Percentiles rank a stretch among this genome's conserved stretches.
Evolutionary conservation across 2,329 filamentous ascomycete genomes (phyloP).

Genomic region (Pseudogymnoascus sp.): DNA sequence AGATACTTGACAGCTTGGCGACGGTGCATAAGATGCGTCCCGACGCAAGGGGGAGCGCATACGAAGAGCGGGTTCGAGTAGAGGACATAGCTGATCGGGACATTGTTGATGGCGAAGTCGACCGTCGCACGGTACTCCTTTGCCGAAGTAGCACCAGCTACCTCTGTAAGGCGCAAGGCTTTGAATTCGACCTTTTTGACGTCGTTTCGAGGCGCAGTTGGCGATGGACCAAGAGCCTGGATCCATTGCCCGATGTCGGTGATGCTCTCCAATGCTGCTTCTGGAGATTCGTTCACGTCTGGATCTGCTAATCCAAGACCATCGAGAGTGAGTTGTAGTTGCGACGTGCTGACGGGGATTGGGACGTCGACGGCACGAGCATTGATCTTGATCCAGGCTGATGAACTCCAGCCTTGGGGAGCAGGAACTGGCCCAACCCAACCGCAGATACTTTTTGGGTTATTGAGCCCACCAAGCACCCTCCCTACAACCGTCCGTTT

Average conservation of each 20-base stretch:
- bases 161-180: not conserved
- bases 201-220: not conserved
- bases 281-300: not conserved
- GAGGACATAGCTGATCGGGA: not conserved
- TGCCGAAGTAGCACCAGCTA: not conserved
- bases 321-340: not conserved
- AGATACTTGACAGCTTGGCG: not conserved
- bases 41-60: not conserved
- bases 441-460: not conserved
- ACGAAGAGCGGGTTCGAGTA: not conserved
- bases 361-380: not conserved
- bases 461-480: not conserved
- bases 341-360: not conserved
- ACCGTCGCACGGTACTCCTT: not conserved
- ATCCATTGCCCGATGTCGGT: not conserved
- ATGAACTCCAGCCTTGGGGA: not conserved
- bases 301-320: not conserved
- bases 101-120: not conserved
- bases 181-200: not conserved
- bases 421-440: not conserved
- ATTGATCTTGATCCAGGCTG: not conserved
- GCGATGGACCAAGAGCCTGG: not conserved
- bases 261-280: not conserved
- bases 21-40: not conserved
- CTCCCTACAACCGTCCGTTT: not conserved